Evolutionary conservation across 2,329 filamentous ascomycete genomes (phyloP), one percentile per base, ranked within the genome.

Genomic region (Aspergillus floridensis): DNA sequence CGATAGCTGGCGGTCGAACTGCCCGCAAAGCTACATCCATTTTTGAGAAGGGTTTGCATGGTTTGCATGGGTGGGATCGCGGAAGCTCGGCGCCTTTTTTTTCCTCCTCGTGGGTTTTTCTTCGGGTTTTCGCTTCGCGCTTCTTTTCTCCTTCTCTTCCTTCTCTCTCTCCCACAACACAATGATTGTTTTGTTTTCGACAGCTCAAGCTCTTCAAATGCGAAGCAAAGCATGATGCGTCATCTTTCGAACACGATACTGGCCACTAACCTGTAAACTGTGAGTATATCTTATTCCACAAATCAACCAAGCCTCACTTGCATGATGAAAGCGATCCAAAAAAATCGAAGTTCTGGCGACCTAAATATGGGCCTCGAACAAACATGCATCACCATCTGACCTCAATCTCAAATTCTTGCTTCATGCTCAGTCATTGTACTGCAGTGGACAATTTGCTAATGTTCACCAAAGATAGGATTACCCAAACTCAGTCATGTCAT

Each of bases 371-470:
- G 81, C 81, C 81, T 77, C 74, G 66, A 79, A 82, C 82, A 79
- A 82, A 84, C 82, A 85, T 85, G 83, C 83, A 85, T 77, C 78
- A 85, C 83, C 83, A 82, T 84, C 82, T 85, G 79, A 81, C 63
- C 53, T 66, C 60, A 58, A 56, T 47, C 46, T 50, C 49, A 48
- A 49, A 49, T 58, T 60, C 56, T n/a, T 54, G 46, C n/a, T 22
- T 56, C 32, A 22, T 38, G 29, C 12, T 53, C 49, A 55, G 49
- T 35, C 46, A 38, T n/a, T 50, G 44, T 29, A 41, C 52, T 35
- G 22, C 22, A 19, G 61, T 58, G 49, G 53, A 44, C 38, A 6
- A 52, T 29, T 59, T 52, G 52, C 59, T 65, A 26, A 65, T 59
- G 59, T 12, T 47, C 24, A 56, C 16, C 32, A 2, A 52, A 44